Evolutionary conservation across 2,329 filamentous ascomycete species (phyloP), one percentile per base, ranked within the genome.

Genomic region (Scolecobasidium constrictum): DNA sequence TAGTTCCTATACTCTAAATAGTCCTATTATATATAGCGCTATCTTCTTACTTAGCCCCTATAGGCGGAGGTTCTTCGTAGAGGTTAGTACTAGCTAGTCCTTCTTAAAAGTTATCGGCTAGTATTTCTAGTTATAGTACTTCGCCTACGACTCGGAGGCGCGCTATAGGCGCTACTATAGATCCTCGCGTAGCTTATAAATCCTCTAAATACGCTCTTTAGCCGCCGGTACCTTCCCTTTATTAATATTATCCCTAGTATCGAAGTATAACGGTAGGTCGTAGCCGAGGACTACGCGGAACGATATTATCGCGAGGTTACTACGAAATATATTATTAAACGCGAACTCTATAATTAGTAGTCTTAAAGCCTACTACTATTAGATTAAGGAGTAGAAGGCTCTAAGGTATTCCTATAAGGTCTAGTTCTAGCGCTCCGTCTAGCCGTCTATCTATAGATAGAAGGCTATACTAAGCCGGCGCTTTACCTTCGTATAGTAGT

Each of bases 361-460:
- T 19, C 15, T 20, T 13, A 4, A 17, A 7, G 21, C 34, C 42
- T 17, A 46, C 9, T 42, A n/a, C 12, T 4, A 4, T 18, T 45
- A 18, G 22, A 37, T 7, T 23, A 34, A 21, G 17, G 15, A 15
- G n/a, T 11, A 26, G 23, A 48, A 54, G 3, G 18, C 33, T 23
- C 37, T 23, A 6, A 48, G 17, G 35, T 49, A 49, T n/a, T 46
- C 22, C 35, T 48, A 33, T 3, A 49, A 12, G 13, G 21, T 41
- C 17, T 44, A 35, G 28, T 50, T 50, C 18, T 47, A 23, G 2
- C 44, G 11, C 35, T 50, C 45, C 3, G 42, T 50, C 36, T 49
- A 40, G 3, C 48, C 40, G 38, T 50, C 48, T 9, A 42, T 50
- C 22, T 50, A 31, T 6, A 34, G 43, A 36, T 49, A 23, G 38